phyloP scores from a whole-genome alignment of 140 eudicot species.

The Bidens hawaiensis region DNA sequence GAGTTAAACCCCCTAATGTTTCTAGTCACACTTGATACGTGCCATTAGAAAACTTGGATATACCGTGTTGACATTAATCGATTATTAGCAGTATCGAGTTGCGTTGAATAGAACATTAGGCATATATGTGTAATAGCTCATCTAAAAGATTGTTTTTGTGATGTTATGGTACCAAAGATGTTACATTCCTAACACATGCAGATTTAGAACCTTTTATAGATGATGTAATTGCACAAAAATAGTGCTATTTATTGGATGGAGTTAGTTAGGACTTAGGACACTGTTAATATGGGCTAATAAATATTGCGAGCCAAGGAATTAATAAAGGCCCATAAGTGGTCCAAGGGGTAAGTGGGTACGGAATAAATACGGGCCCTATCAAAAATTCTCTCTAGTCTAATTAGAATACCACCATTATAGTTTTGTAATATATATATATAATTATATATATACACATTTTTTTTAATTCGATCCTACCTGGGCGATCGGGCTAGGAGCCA shows the following conservation, averaged over 20 bases:
- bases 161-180: conserved; percentile 9
- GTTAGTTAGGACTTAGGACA: too few species aligned
- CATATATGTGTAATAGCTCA: neutral
- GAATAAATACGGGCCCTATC: neutral
- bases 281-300: neutral
- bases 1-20: neutral
- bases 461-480: too few species aligned
- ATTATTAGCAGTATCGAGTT: neutral
- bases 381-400: too few species aligned
- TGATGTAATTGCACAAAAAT: conserved; percentile 9
- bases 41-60: neutral
- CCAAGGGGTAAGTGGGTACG: neutral
- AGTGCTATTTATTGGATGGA: conserved; percentile 6
- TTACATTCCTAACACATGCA: conserved; percentile 17
- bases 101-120: neutral
- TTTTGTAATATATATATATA: too few species aligned
- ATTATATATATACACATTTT: too few species aligned
- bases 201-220: conserved; percentile 15
- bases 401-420: too few species aligned
- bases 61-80: neutral
- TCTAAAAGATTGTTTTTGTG: neutral
- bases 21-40: neutral
- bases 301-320: neutral
- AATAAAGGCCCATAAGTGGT: conserved; percentile 1
- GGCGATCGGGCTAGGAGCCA: too few species aligned